Conservation (phyloP, 352 stramenopile species). For the Phytophthora citrophthora region DNA sequence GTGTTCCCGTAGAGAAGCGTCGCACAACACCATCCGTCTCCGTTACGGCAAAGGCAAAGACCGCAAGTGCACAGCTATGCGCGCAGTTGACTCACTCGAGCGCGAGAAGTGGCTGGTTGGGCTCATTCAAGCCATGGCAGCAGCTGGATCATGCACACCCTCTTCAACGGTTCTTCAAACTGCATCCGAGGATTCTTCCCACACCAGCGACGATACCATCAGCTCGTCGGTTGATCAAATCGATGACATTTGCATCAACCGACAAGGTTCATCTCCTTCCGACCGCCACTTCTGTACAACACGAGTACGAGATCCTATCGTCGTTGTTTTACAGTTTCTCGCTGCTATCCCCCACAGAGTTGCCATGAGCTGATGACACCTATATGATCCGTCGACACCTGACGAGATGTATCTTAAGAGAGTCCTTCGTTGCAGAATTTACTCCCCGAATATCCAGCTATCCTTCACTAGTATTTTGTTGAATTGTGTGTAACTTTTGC, state of each 20-base stretch:
- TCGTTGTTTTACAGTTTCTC: background rate
- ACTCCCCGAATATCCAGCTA: too few species aligned
- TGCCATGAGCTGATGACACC: background rate
- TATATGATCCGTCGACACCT: background rate
- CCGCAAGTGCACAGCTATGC: conserved; percentile 9
- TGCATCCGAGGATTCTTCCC: background rate
- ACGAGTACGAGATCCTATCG: background rate
- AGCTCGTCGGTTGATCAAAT: background rate
- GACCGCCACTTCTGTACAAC: background rate
- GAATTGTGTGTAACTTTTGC: too few species aligned
- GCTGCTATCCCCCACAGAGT: background rate
- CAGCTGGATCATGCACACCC: background rate
- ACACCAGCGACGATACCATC: background rate
- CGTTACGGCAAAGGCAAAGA: conserved; percentile 17
- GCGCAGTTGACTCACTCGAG: conserved; percentile 20
- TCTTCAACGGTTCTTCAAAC: background rate
- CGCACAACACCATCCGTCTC: conserved; percentile 21
- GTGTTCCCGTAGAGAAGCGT: conserved; percentile 11
- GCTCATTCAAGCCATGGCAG: conserved; percentile 24
- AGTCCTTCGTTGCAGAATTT: too few species aligned
- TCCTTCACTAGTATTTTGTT: too few species aligned
- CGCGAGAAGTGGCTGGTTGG: conserved; percentile 18
- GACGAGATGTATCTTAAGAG: background rate
- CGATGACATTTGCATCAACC: background rate
- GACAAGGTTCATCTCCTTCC: background rate